Conservation (phyloP, 2,329 filamentous ascomycete genomes). For the Sphaceloma murrayae region DNA sequence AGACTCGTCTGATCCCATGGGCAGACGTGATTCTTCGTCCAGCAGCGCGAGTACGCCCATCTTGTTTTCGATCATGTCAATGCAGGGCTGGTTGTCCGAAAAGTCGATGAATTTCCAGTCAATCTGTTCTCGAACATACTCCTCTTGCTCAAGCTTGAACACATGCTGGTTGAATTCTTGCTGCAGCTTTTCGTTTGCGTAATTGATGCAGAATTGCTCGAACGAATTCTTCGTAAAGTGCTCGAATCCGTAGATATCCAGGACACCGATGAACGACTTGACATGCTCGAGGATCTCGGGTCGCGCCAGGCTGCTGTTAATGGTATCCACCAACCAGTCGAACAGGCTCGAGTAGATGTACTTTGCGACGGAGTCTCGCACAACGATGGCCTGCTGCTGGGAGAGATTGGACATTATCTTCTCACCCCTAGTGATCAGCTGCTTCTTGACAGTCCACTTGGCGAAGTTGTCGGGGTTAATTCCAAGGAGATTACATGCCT, state of each 20-base stretch:
- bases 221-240: constrained; percentile 99
- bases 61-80: constrained; percentile 95
- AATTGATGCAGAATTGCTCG: constrained; percentile 99
- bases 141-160: constrained; percentile 97
- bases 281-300: constrained; percentile 77
- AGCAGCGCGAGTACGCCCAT: constrained; percentile 84
- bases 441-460: constrained; percentile 99
- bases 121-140: constrained; percentile 91
- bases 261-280: constrained; percentile 86
- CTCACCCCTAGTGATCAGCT: constrained; percentile 88
- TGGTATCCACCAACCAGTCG: constrained; percentile 97
- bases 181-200: constrained; percentile 97
- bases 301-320: constrained; percentile 82
- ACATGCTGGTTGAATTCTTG: constrained; percentile 99
- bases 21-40: constrained; percentile 91
- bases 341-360: constrained; percentile 98
- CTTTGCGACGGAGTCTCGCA: constrained; percentile 94
- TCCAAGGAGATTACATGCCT: constrained; percentile 75
- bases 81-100: constrained; percentile 97
- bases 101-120: constrained; percentile 99
- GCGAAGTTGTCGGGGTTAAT: constrained; percentile 80
- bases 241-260: constrained; percentile 99
- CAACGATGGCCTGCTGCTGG: constrained; percentile 85
- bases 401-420: constrained; percentile 95
- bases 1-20: constrained; percentile 94